These are phyloP conservation scores for Ajuga reptans DNA, from an alignment of 305 asterid genomes.

Conservation along the genomic window DNA sequence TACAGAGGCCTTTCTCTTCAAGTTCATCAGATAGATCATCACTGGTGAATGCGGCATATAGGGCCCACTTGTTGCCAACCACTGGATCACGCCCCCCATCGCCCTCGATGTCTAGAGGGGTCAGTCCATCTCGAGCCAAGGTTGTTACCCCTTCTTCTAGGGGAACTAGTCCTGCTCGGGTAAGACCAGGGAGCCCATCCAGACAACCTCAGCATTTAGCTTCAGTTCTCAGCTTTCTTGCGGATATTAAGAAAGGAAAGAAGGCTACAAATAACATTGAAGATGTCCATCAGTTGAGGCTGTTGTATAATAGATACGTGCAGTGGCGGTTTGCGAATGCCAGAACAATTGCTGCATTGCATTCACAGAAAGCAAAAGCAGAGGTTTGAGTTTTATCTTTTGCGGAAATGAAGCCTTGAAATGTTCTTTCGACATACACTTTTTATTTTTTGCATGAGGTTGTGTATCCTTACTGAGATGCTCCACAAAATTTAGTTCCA, in stretches of 20 bases:
- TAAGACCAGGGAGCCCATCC: conserved; percentile 78
- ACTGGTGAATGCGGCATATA: conserved; percentile 30
- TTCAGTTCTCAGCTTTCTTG: conserved; percentile 76
- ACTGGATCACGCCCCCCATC: conserved; percentile 54
- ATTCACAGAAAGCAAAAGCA: conserved; percentile 47
- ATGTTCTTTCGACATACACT: background rate
- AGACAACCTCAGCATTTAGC: conserved; percentile 54
- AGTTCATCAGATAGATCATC: conserved; percentile 36
- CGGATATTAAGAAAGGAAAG: conserved; percentile 67
- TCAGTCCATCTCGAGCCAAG: conserved; percentile 49
- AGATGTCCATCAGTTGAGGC: conserved; percentile 74
- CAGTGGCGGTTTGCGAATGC: conserved; percentile 87
- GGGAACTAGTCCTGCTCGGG: conserved; percentile 63
- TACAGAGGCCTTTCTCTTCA: conserved; percentile 36
- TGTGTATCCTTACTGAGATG: background rate
- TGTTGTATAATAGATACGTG: conserved; percentile 69
- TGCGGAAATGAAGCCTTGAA: conserved; percentile 8
- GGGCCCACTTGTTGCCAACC: conserved; percentile 37
- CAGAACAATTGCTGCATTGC: conserved; percentile 36
- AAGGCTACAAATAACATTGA: conserved; percentile 63
- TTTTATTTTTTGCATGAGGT: background rate
- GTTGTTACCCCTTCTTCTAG: conserved; percentile 40
- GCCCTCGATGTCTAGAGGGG: conserved; percentile 52
- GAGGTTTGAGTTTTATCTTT: conserved; percentile 46
- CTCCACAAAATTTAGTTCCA: background rate